Percentiles rank a stretch among this genome's conserved stretches.
Evolutionary conservation across 2,329 filamentous ascomycete genomes (phyloP).

Genomic region (Whalleya microplaca): DNA sequence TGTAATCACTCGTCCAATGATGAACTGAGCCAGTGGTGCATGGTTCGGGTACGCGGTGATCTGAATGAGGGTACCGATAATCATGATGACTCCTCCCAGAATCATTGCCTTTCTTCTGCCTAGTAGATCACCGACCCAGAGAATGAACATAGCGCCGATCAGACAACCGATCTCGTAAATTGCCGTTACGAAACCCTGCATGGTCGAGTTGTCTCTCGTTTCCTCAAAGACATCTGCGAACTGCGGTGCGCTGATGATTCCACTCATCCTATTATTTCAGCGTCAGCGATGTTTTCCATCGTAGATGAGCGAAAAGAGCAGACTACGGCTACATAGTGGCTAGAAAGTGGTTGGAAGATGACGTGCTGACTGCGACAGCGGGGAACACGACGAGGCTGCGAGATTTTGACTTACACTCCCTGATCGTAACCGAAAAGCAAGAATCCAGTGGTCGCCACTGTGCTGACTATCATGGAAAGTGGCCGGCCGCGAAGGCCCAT

Average conservation of each 20-base stretch:
- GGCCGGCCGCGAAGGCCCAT: conserved; percentile 62
- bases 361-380: not conserved
- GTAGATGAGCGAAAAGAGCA: no score
- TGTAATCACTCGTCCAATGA: conserved; percentile 53
- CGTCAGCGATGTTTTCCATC: conserved; percentile 8
- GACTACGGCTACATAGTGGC: conserved; percentile 16
- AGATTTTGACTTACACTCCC: conserved; percentile 38
- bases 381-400: not conserved
- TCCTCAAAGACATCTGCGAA: conserved; percentile 54
- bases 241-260: conserved; percentile 54
- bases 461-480: conserved; percentile 61
- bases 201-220: conserved; percentile 47
- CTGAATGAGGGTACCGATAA: conserved; percentile 64
- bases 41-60: conserved; percentile 40
- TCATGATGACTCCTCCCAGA: conserved; percentile 60
- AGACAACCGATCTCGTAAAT: conserved; percentile 53
- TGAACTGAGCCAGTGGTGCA: conserved; percentile 47
- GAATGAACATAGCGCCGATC: conserved; percentile 51
- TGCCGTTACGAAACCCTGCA: conserved; percentile 52
- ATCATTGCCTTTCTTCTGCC: conserved; percentile 59
- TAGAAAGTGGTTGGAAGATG: not conserved
- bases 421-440: conserved; percentile 62
- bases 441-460: conserved; percentile 67
- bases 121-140: conserved; percentile 56
- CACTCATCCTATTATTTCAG: conserved; percentile 45